Base-by-base conservation (phyloP, 768 basidiomycete genomes). In the Coprinopsis marcescibilis region DNA sequence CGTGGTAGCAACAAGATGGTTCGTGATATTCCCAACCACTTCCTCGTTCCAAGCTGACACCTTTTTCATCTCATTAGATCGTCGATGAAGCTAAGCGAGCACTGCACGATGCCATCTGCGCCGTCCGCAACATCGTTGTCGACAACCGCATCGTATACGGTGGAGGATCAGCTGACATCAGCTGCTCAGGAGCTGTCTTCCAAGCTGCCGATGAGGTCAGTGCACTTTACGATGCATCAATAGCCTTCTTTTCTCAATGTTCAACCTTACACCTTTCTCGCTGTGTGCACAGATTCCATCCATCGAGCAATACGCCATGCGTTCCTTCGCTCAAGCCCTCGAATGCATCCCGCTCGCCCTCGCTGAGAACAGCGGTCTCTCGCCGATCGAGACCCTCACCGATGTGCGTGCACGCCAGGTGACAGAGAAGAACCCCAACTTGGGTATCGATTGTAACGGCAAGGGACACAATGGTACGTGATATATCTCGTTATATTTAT, bases 1-100 rank as follows among this genome's bases (percentile, higher is more conserved):
- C 79, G 96, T 27, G 96, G 96, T 17, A 90, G 87, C 60, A 99
- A 99, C 71, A 99, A 99, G 71, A 99, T 99, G 96, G 95, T 92
- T 52, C 6, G 66, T 41, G 7, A 14, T 20, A 3, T 14, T 34
- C 36, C 34, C 17, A 15, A 6, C 24, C 33, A n/a, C n/a, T 42
- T 40, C 15, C 5, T 13, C n/a, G 44, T 21, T 33, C 47, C 23
- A 12, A 34, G 17, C 39, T 36, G 19, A 24, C 11, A 25, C 19
- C 33, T n/a, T 10, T n/a, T 21, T 0, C 11, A 36, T 32, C 32
- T 27, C 4, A 35, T 4, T 59, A 99, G 95, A 97, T 99, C 57
- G 92, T 99, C 50, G 96, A 99, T 59, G 96, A 99, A 65, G 95
- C 93, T 48, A 98, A 98, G 64, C 89, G 96, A 24, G 92, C 96